Base-by-base conservation (phyloP, 75 land plant genomes). In the Selaginella moellendorffii region DNA sequence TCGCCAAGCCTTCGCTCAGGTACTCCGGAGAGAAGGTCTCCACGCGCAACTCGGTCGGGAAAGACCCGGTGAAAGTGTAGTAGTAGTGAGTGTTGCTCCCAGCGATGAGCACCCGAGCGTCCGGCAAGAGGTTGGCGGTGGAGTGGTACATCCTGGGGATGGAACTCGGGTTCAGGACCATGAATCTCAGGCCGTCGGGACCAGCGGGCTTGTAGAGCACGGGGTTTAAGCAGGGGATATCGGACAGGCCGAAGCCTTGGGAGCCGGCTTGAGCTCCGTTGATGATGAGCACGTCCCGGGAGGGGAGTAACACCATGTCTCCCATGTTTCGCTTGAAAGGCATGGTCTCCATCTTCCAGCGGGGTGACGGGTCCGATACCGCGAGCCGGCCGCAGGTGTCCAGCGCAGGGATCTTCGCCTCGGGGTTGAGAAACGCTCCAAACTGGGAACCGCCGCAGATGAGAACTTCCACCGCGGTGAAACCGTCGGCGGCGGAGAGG, bases 71-170 rank as follows among this genome's bases (percentile, higher is more conserved):
- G 72, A 72, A 66, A 18, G 54, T 64, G 69, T 79, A 76, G 31
- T 1, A 29, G 24, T 30, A 2, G 72, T 79, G 74, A 21, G 81
- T 52, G 63, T 79, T 79, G 66, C 79, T 72, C 10, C 81, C 81
- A 18, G 79, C 75, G 31, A 79, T 73, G 31, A 79, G 72, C 10
- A 79, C 53, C 25, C 61, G 19, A 28, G 72, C 79, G 61, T 79
- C 81, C 19, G 81, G 72, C 22, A 79, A 75, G 27, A 79, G 75
- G 54, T 70, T 74, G 58, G 65, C 64, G 60, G 66, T 65, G 64
- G 81, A 79, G 63, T 79, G 81, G 72, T 79, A 79, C 67, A 79
- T 61, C 25, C 81, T 59, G 22, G 81, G 71, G 27, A 74, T 73
- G 26, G 29, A 14, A 18, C 68, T 28, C 23, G 77, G 62, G 18